A percentile compares a stretch with the other conserved stretches of the same genome.
These are phyloP conservation scores for Vachellia collinsii DNA, from an alignment of 306 rosid species.

Conservation along the genomic window DNA sequence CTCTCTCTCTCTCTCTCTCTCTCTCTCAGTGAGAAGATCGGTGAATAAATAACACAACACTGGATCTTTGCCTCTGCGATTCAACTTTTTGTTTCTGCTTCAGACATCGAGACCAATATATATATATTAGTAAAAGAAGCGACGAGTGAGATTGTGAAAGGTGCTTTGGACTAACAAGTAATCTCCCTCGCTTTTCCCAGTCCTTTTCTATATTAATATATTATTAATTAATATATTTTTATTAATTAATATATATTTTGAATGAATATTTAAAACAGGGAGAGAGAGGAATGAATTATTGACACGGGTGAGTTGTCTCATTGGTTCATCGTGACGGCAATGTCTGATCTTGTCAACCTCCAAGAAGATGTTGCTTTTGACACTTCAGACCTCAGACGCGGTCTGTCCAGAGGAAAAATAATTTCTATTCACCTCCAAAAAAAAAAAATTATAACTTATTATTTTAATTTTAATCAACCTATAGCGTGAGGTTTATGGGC, in stretches of 20 bases:
- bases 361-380: background rate
- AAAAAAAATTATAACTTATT: too few relatives aligned
- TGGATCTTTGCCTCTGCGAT: conserved; percentile 12
- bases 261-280: background rate
- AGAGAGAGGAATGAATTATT: background rate
- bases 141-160: background rate
- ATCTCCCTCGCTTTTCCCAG: background rate
- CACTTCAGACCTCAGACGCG: background rate
- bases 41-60: background rate
- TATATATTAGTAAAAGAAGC: background rate
- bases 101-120: background rate
- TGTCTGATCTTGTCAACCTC: background rate
- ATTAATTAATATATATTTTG: too few relatives aligned
- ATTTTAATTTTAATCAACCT: too few relatives aligned
- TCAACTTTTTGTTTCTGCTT: background rate
- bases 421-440: too few relatives aligned
- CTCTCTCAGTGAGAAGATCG: conserved; percentile 10
- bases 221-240: too few relatives aligned
- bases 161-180: conserved; percentile 12
- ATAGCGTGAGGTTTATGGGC: too few relatives aligned
- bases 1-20: conserved; percentile 4
- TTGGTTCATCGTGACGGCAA: conserved; percentile 14
- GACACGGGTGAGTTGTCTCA: conserved; percentile 30
- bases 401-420: background rate
- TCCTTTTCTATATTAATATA: background rate